Percentiles rank a stretch among this genome's conserved stretches.
These are phyloP conservation scores for Pouteria campechiana DNA, from an alignment of 179 eudicot genomes.

Conservation along the genomic window DNA sequence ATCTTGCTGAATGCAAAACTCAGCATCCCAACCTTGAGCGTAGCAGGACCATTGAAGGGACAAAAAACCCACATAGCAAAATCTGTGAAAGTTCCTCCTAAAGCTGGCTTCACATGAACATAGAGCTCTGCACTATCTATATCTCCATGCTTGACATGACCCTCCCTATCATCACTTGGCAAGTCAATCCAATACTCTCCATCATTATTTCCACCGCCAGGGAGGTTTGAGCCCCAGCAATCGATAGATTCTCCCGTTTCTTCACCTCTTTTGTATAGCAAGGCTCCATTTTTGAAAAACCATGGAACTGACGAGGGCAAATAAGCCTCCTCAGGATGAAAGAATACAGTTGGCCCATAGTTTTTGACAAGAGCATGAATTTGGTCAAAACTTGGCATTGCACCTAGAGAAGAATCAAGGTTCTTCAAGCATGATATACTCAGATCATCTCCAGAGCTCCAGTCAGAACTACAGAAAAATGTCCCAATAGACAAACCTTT, in stretches of 20 bases:
- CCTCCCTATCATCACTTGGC: constrained; percentile 39
- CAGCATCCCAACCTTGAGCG: constrained; percentile 51
- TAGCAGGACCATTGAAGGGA: constrained; percentile 86
- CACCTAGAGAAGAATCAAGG: constrained; percentile 17
- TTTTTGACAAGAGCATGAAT: constrained; percentile 59
- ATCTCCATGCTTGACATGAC: constrained; percentile 45
- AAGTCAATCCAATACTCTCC: constrained; percentile 72
- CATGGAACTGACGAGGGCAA: constrained; percentile 80
- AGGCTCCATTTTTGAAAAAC: constrained; percentile 67
- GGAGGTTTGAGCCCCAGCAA: constrained; percentile 55
- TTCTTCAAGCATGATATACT: constrained; percentile 57
- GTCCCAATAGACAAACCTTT: constrained; percentile 66
- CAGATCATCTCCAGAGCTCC: constrained; percentile 29
- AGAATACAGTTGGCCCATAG: constrained; percentile 79
- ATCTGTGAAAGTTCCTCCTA: constrained; percentile 84
- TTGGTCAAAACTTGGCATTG: constrained; percentile 77
- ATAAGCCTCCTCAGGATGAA: constrained; percentile 75
- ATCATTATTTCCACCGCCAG: constrained; percentile 61
- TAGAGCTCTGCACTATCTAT: constrained; percentile 58
- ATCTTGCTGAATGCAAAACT: constrained; percentile 34
- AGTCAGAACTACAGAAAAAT: constrained; percentile 41
- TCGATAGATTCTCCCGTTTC: constrained; percentile 42
- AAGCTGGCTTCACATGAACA: constrained; percentile 79
- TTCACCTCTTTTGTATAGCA: constrained; percentile 29
- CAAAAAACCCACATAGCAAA: constrained; percentile 84